phyloP scores from a whole-genome alignment of 139 green algal species.

The Coelastrella sp. region DNA sequence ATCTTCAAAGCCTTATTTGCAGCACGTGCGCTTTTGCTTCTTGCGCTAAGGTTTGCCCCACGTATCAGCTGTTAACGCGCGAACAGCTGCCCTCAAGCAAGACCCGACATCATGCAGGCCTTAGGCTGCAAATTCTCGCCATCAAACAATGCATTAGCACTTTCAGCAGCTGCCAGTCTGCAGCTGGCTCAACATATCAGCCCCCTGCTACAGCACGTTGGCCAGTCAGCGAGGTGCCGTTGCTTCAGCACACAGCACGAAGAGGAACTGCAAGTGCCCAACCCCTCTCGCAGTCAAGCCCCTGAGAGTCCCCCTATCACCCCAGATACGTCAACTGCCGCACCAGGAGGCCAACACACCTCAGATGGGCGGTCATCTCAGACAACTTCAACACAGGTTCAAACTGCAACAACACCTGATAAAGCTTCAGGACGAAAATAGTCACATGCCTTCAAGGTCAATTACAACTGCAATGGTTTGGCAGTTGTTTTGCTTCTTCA shows the following conservation, averaged over 20 bases:
- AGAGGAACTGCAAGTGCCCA: background rate
- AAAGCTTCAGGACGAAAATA: too few relatives aligned
- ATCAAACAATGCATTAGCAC: background rate
- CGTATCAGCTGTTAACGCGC: too few relatives aligned
- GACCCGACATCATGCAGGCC: background rate
- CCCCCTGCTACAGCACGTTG: background rate
- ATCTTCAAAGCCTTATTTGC: too few relatives aligned
- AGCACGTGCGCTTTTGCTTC: too few relatives aligned
- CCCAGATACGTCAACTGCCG: background rate
- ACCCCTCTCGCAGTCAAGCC: background rate
- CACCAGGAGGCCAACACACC: background rate
- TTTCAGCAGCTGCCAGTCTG: background rate
- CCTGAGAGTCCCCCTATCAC: background rate
- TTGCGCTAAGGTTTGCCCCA: too few relatives aligned
- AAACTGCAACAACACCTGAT: background rate
- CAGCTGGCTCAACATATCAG: background rate
- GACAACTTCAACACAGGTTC: constrained; percentile 20
- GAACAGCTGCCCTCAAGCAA: too few relatives aligned
- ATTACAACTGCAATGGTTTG: too few relatives aligned
- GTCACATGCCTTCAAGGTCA: too few relatives aligned
- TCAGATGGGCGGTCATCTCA: background rate
- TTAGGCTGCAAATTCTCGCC: background rate
- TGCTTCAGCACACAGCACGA: background rate
- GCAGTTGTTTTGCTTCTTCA: too few relatives aligned
- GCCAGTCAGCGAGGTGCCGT: background rate